phyloP scores from a whole-genome alignment of 768 basidiomycete genomes.

The Podaxis pistillaris region DNA sequence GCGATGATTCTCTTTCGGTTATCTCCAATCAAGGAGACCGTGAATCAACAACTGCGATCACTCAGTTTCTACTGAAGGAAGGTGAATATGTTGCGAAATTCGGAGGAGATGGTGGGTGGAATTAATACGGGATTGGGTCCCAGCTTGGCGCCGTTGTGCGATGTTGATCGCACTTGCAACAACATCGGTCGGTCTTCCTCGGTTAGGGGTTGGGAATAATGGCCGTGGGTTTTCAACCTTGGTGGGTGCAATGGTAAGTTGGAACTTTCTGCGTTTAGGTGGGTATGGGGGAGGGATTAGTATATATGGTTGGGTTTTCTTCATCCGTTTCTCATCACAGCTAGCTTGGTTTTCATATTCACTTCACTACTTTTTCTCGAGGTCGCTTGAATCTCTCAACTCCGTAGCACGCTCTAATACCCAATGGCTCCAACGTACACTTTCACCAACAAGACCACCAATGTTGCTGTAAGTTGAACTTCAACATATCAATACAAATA shows the following conservation, averaged over 20 bases:
- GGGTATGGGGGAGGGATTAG: neutral
- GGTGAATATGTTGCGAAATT: neutral
- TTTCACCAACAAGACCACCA: constrained; percentile 44
- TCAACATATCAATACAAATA: neutral
- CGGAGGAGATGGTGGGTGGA: neutral
- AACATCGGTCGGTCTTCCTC: too few species aligned
- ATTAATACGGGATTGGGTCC: neutral
- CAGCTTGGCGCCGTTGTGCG: neutral
- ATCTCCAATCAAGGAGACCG: neutral
- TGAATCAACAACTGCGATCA: neutral
- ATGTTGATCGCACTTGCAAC: neutral
- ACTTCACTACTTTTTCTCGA: neutral
- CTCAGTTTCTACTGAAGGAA: neutral
- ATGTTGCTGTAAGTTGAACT: constrained; percentile 24
- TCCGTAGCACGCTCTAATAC: constrained; percentile 12
- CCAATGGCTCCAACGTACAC: constrained; percentile 36
- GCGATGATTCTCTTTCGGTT: neutral
- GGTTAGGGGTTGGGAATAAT: neutral
- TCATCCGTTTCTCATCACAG: neutral
- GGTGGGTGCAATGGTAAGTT: neutral
- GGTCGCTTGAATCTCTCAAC: neutral
- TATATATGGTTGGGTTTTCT: neutral
- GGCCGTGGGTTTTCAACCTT: neutral
- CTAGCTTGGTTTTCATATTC: neutral
- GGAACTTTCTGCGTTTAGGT: neutral